Evolutionary conservation across 2,329 filamentous ascomycete genomes (phyloP), one percentile per base, ranked within the genome.

Genomic region (Colletotrichum karsti): DNA sequence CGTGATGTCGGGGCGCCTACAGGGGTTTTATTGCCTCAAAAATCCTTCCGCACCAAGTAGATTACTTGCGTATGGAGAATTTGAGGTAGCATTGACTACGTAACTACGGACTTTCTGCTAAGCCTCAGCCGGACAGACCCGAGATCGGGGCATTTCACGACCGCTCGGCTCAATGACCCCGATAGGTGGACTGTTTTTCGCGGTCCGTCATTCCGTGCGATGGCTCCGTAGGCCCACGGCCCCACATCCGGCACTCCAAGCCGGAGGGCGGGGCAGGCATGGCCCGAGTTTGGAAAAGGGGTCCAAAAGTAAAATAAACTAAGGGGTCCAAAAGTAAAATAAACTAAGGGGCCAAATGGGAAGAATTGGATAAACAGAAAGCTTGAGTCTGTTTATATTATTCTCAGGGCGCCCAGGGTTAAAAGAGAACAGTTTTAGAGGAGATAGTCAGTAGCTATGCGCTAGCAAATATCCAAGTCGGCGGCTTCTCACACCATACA

Each of bases 241-340:
- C 46, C 53, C 61, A n/a, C 46, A 7, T 1, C 10, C 46, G 53
- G 24, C 24, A 46, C 9, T 3, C 15, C 15, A 18, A 37, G 22
- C 53, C 64, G 44, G 13, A 28, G 13, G 13, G 35, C 61, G 48
- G 26, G 18, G 33, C 57, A 64, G 41, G 53, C 60, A 67, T 58
- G 22, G 7, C 60, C 41, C 30, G 30, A 33, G 6, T 20, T 35
- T 48, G 18, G n/a, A n/a, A 48, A 58, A 39, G 15, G 46, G 46
- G 54, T 51, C 28, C 37, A 48, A 54, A 67, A 67, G 53, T 48
- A 15, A 39, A 48, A 15, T 48, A 57, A 10, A 58, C 53, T 46
- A 48, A 58, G 64, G 53, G 37, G 53, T 5, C 30, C 24, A 48
- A 54, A 67, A 67, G 53, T 48, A 15, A 39, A 48, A 15, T 48